Evolutionary conservation across 768 basidiomycete genomes (phyloP).

Genomic region (Neoboletus magnificus): DNA sequence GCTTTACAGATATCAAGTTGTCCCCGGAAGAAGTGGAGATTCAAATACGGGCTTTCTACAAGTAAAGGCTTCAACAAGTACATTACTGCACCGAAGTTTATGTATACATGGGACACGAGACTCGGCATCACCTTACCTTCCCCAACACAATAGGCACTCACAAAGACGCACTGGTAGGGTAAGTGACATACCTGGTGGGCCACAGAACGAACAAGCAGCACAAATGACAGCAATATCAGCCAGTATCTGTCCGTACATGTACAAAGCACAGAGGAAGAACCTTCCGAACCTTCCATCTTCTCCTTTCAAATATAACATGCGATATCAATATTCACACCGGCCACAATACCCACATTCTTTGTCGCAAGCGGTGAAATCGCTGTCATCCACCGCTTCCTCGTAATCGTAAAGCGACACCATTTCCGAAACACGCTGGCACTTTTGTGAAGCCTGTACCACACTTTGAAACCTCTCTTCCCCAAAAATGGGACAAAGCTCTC

Average conservation of each 20-base stretch:
- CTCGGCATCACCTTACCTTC: not conserved
- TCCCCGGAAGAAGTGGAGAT: conserved; percentile 70
- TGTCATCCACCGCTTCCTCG: not conserved
- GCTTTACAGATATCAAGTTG: conserved; percentile 69
- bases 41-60: conserved; percentile 64
- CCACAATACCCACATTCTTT: conserved; percentile 9
- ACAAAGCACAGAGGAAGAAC: not conserved
- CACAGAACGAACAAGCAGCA: not conserved
- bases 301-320: not conserved
- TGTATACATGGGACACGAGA: not conserved
- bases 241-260: not conserved
- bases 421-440: not conserved
- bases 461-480: not conserved
- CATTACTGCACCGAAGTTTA: not conserved
- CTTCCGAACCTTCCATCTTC: too few relatives aligned
- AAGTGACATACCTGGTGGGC: not conserved
- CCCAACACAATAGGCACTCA: not conserved
- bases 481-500: not conserved
- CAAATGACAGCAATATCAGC: not conserved
- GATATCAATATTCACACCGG: not conserved
- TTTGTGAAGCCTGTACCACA: not conserved
- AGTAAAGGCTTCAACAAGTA: conserved; percentile 8
- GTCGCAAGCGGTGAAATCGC: conserved; percentile 10
- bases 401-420: not conserved
- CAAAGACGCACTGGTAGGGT: not conserved